Percentiles rank a stretch among this genome's conserved stretches.
Conservation (phyloP, 345 rosid species). For the Sapria himalayana region DNA sequence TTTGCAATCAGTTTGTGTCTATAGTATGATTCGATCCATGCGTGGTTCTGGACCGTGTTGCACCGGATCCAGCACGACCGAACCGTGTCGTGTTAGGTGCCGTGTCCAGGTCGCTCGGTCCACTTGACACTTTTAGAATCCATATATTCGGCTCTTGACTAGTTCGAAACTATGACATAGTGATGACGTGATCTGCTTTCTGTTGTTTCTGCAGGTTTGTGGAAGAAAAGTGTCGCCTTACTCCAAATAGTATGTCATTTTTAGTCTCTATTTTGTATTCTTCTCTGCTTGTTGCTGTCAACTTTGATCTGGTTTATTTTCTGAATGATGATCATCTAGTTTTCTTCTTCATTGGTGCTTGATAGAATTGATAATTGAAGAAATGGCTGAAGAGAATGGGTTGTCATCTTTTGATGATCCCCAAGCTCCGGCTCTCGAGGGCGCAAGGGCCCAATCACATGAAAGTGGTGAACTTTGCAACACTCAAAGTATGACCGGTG, state of each 20-base stretch:
- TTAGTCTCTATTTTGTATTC: background rate
- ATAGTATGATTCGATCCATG: no score
- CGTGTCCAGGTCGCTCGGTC: no score
- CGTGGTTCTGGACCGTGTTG: no score
- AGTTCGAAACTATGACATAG: no score
- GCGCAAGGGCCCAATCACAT: constrained; percentile 12
- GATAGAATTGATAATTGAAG: constrained; percentile 53
- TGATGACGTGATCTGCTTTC: no score
- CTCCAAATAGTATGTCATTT: constrained; percentile 24
- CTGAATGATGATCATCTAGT: background rate
- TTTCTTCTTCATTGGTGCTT: background rate
- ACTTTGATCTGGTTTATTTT: background rate
- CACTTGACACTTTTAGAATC: no score
- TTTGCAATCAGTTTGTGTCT: no score
- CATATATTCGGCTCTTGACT: no score
- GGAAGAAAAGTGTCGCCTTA: constrained; percentile 28
- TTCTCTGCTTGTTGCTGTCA: constrained; percentile 1
- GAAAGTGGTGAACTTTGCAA: constrained; percentile 9
- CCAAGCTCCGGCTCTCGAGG: constrained; percentile 13
- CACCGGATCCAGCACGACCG: no score
- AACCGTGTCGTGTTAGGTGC: no score
- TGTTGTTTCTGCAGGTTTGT: no score
- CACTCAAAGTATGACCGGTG: constrained; percentile 8
- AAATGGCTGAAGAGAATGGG: constrained; percentile 40
- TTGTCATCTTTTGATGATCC: constrained; percentile 16